Percentiles rank a stretch among this genome's conserved stretches.
Conservation (phyloP, 257 asterid species). For the Petrea volubilis region DNA sequence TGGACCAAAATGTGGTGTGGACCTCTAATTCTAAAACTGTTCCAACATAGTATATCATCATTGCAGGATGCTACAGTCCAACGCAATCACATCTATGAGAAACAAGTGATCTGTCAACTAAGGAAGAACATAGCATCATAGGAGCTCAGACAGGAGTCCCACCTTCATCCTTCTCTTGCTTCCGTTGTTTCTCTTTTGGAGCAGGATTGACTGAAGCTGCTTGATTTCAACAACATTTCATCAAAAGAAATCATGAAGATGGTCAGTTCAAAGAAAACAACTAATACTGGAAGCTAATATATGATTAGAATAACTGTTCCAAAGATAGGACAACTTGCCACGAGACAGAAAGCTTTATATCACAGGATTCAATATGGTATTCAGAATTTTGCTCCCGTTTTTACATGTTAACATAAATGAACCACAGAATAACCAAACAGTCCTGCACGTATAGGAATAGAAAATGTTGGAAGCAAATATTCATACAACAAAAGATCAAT, state of each 20-base stretch:
- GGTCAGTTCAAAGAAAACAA: slow-evolving; percentile 8
- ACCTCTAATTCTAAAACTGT: not conserved
- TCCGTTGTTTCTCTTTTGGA: slow-evolving; percentile 54
- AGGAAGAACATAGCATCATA: slow-evolving; percentile 18
- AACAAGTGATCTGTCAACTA: not conserved
- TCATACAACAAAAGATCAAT: not conserved
- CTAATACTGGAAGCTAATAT: not conserved
- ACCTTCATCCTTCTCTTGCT: slow-evolving; percentile 77
- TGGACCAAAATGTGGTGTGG: not conserved
- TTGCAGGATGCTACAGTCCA: not conserved
- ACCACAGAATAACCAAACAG: not conserved
- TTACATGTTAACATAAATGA: slow-evolving; percentile 5
- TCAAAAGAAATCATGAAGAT: not conserved
- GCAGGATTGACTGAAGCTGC: slow-evolving; percentile 39
- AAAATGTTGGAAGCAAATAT: slow-evolving; percentile 14
- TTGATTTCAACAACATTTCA: slow-evolving; percentile 20
- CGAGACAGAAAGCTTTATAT: slow-evolving; percentile 8
- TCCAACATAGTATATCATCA: not conserved
- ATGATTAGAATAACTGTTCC: slow-evolving; percentile 5
- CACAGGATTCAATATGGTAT: slow-evolving; percentile 1
- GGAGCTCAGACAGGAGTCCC: slow-evolving; percentile 21
- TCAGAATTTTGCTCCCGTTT: slow-evolving; percentile 11
- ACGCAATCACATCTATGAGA: not conserved
- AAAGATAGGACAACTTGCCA: slow-evolving; percentile 5
- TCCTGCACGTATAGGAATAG: slow-evolving; percentile 6